Percentiles rank a stretch among this genome's conserved stretches.
Evolutionary conservation across 2,329 filamentous ascomycete species (phyloP).

Genomic region (Fusarium illudens): DNA sequence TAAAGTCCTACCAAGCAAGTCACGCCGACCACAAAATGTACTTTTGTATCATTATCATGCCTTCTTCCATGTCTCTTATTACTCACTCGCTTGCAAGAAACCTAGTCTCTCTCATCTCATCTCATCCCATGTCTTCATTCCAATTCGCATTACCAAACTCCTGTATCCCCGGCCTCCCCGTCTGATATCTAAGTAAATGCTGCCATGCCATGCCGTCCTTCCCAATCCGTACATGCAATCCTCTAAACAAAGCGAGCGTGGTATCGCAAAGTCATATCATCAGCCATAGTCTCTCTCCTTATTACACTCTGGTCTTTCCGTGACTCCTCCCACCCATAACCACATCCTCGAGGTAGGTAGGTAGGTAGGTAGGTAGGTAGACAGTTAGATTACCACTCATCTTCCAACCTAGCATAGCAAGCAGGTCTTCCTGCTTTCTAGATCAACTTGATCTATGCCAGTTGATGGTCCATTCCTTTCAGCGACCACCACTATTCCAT

Average conservation of each 20-base stretch:
- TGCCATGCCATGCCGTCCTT: slow-evolving; percentile 7
- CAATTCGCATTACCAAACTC: slow-evolving; percentile 32
- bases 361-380: background rate
- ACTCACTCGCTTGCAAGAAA: background rate
- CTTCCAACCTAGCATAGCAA: background rate
- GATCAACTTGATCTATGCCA: background rate
- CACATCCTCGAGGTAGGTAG: background rate
- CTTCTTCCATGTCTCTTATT: background rate
- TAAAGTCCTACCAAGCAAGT: slow-evolving; percentile 6
- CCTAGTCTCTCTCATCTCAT: background rate
- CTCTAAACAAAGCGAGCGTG: slow-evolving; percentile 39
- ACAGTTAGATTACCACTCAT: slow-evolving; percentile 7
- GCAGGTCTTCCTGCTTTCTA: background rate
- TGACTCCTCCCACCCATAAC: background rate
- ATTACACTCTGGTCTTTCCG: slow-evolving; percentile 19
- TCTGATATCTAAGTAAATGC: slow-evolving; percentile 38
- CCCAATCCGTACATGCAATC: slow-evolving; percentile 26
- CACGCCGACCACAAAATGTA: slow-evolving; percentile 13
- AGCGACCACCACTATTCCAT: slow-evolving; percentile 4
- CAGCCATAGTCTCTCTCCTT: slow-evolving; percentile 23
- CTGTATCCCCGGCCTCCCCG: slow-evolving; percentile 22
- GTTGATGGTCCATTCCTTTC: slow-evolving; percentile 4
- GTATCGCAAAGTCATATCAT: slow-evolving; percentile 39
- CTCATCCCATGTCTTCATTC: background rate
- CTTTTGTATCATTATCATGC: slow-evolving; percentile 13